phyloP scores from a whole-genome alignment of 2,329 filamentous ascomycete genomes.

The Pseudogymnoascus sp. region DNA sequence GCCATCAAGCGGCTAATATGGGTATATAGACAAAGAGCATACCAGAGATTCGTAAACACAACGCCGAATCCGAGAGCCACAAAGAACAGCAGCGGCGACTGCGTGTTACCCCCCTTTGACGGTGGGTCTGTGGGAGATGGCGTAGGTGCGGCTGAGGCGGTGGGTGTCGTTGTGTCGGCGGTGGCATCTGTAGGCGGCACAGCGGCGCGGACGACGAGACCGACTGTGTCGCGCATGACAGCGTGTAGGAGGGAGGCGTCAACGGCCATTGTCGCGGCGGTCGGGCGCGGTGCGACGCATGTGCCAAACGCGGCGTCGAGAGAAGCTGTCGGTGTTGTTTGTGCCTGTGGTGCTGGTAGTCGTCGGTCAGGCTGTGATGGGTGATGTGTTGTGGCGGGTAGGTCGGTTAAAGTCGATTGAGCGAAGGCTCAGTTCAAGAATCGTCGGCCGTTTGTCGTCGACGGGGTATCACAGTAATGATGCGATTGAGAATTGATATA shows the following conservation, averaged over 20 bases:
- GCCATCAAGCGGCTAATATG: neutral
- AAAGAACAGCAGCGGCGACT: conserved; percentile 78
- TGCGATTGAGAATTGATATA: neutral
- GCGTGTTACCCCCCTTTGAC: conserved; percentile 46
- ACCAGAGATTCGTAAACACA: conserved; percentile 98
- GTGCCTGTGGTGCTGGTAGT: too few relatives aligned
- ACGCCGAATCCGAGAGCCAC: conserved; percentile 95
- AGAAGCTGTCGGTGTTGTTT: neutral
- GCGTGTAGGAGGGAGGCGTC: neutral
- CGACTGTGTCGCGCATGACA: neutral
- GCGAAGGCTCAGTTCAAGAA: neutral
- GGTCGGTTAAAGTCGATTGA: neutral
- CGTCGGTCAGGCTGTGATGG: neutral
- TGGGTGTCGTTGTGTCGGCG: conserved; percentile 17
- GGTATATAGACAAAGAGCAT: conserved; percentile 34
- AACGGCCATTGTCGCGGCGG: neutral
- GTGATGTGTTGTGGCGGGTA: neutral
- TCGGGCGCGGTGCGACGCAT: neutral
- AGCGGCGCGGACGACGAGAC: neutral
- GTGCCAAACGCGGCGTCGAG: neutral
- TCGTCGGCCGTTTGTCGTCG: neutral
- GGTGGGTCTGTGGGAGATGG: too few relatives aligned
- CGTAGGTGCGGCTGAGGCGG: conserved; percentile 18
- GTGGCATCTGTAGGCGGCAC: conserved; percentile 16
- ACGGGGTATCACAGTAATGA: neutral